Percentiles rank a stretch among this genome's conserved stretches.
phyloP scores from a whole-genome alignment of 345 rosid species.

The Corymbia maculata region DNA sequence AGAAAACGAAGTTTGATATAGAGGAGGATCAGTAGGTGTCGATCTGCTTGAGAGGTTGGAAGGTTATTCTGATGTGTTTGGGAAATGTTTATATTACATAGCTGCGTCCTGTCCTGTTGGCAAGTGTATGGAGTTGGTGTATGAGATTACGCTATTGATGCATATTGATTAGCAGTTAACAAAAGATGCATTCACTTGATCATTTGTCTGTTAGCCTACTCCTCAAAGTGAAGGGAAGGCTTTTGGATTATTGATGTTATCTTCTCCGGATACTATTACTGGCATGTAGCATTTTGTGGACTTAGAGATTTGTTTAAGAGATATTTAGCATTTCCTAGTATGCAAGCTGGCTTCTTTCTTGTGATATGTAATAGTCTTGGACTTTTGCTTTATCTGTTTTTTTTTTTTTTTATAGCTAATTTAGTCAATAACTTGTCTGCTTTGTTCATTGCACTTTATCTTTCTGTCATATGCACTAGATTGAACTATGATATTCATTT shows the following conservation, averaged over 20 bases:
- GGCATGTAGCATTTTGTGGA: not conserved
- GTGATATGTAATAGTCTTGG: rapidly evolving
- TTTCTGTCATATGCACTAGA: not conserved
- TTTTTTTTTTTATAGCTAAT: not conserved
- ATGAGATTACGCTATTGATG: not conserved
- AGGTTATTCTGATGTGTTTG: not conserved
- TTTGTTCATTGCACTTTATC: not conserved
- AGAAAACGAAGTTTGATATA: not conserved
- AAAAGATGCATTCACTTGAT: not conserved
- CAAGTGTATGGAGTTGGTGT: not conserved
- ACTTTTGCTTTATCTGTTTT: not conserved
- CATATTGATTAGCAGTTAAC: not conserved
- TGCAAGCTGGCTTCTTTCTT: not conserved
- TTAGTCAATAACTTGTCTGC: not conserved
- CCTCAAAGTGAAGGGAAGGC: not conserved
- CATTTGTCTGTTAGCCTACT: not conserved
- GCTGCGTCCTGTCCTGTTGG: not conserved
- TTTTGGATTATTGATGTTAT: not conserved
- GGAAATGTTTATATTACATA: not conserved
- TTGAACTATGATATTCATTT: not conserved
- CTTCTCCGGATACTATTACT: not conserved
- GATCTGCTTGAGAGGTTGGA: not conserved
- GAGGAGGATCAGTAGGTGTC: not conserved
- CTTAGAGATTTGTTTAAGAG: not conserved
- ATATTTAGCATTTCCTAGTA: not conserved